Evolutionary conservation across 2,329 filamentous ascomycete genomes (phyloP), one percentile per base, ranked within the genome.

Genomic region (Colletotrichum sp.): DNA sequence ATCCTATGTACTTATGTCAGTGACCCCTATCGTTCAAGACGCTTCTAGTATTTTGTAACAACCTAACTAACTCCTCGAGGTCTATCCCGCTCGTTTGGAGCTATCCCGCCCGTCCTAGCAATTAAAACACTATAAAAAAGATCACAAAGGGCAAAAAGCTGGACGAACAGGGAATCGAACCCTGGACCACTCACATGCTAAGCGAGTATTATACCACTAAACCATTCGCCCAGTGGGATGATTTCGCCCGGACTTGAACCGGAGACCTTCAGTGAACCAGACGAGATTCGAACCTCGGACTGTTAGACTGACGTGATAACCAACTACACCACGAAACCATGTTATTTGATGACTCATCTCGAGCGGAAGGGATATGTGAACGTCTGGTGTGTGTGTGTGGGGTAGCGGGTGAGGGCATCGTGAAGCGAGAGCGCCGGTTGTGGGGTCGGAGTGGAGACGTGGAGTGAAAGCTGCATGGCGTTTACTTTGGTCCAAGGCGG

Each of bases 291-390:
- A 39, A 28, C n/a, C 15, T 21, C 69, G 55, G 36, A 2, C 55
- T 83, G 85, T 87, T 87, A 87, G 84, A 86, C 85, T 86, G 84
- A 87, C 83, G 86, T 87, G 85, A 87, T 87, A 86, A 87, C 85
- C 85, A 86, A 87, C 85, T 83, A 82, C 81, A 82, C 81, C 80
- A 83, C 72, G 64, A 75, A 65, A 75, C 74, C 74, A 74, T 39
- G 21, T 69, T 64, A 1, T 5, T 75, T 74, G 74, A 69, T 75
- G 74, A 65, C 32, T 52, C 18, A 30, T 9, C 5, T 0, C 1
- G 5, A 10, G 8, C 24, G 12, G 5, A 13, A n/a, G 7, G 10
- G 0, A 21, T 36, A 57, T 26, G 2, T 64, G n/a, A 32, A 67
- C 2, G 52, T 18, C 7, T 28, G 32, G 24, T 26, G 48, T 16